These are phyloP conservation scores for Rosellinia necatrix DNA, from an alignment of 2,329 filamentous ascomycete genomes.

Conservation along the genomic window DNA sequence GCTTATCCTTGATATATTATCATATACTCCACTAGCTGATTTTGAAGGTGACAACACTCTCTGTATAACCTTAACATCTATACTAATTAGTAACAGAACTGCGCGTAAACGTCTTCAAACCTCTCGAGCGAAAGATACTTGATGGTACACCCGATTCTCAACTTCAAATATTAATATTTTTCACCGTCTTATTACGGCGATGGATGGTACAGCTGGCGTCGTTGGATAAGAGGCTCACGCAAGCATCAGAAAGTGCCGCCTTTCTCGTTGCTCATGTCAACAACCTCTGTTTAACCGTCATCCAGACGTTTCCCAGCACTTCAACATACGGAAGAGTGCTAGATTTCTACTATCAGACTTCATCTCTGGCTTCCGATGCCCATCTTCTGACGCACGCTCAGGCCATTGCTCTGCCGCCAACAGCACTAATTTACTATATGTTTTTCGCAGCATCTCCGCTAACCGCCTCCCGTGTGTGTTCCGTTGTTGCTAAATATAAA, in stretches of 20 bases:
- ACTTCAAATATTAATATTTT: conserved; percentile 66
- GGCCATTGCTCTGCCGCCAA: conserved; percentile 67
- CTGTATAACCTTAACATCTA: not conserved
- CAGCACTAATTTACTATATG: conserved; percentile 71
- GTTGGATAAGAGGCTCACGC: conserved; percentile 41
- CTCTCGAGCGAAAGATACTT: conserved; percentile 57
- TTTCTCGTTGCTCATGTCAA: conserved; percentile 55
- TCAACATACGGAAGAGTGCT: conserved; percentile 61
- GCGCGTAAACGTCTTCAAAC: conserved; percentile 52
- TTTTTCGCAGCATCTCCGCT: conserved; percentile 68
- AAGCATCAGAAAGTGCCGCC: conserved; percentile 46
- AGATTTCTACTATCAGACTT: conserved; percentile 70
- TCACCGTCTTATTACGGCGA: conserved; percentile 67
- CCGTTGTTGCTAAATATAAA: conserved; percentile 74
- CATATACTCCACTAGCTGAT: conserved; percentile 56
- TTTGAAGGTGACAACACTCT: conserved; percentile 56
- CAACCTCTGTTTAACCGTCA: conserved; percentile 61
- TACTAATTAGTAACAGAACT: conserved; percentile 52
- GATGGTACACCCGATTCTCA: conserved; percentile 58
- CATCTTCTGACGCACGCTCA: conserved; percentile 59
- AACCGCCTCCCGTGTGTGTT: conserved; percentile 70
- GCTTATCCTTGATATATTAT: conserved; percentile 62
- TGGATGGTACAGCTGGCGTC: conserved; percentile 57
- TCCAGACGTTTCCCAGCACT: conserved; percentile 55
- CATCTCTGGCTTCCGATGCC: conserved; percentile 58